Conservation (phyloP, 2,329 filamentous ascomycete species). For the Coniochaeta sp. region DNA sequence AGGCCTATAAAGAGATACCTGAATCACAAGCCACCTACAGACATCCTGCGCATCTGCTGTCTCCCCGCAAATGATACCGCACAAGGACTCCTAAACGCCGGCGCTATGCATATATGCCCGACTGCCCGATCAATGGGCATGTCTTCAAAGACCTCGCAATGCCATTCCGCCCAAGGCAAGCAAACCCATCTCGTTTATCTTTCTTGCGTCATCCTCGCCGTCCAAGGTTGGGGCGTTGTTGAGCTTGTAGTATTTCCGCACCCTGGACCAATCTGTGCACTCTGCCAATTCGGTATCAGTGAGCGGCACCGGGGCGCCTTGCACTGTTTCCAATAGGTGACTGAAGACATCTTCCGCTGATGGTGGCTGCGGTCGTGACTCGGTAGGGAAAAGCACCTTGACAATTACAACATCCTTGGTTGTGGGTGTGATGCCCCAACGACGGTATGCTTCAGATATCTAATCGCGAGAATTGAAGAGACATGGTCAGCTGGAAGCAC, state of each 20-base stretch:
- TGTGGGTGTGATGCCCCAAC: slow-evolving; percentile 69
- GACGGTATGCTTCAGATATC: slow-evolving; percentile 88
- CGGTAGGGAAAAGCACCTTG: slow-evolving; percentile 56
- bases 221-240: slow-evolving; percentile 49
- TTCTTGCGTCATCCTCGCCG: slow-evolving; percentile 31
- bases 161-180: slow-evolving; percentile 73
- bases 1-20: background rate
- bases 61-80: background rate
- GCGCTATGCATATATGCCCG: background rate
- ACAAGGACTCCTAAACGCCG: background rate
- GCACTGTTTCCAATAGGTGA: slow-evolving; percentile 55
- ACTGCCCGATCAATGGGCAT: background rate
- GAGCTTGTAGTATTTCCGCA: slow-evolving; percentile 84
- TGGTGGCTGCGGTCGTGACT: background rate
- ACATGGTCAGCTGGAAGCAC: background rate
- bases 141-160: slow-evolving; percentile 49
- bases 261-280: slow-evolving; percentile 57
- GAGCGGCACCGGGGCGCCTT: slow-evolving; percentile 53
- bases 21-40: background rate
- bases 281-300: slow-evolving; percentile 54
- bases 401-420: slow-evolving; percentile 71
- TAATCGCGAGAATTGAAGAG: slow-evolving; percentile 24
- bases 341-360: slow-evolving; percentile 5
- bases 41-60: background rate
- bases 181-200: slow-evolving; percentile 54